phyloP scores from a whole-genome alignment of 179 eudicot genomes.

The Heliamphora pulchella region DNA sequence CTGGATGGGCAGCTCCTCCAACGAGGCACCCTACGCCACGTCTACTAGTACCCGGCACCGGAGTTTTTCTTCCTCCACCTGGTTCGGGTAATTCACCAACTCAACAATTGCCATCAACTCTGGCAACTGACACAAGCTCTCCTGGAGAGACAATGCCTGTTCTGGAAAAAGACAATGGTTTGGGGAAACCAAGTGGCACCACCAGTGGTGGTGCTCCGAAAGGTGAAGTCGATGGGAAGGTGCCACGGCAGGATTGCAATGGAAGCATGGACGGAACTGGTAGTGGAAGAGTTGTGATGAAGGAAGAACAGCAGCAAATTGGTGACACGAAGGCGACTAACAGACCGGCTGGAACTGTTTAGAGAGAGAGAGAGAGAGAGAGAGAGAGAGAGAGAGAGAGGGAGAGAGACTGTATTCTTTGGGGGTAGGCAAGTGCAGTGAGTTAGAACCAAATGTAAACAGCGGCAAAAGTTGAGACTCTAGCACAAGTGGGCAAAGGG shows the following conservation, averaged over 20 bases:
- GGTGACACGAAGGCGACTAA: constrained; percentile 12
- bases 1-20: constrained; percentile 34
- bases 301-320: constrained; percentile 20
- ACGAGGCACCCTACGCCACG: constrained; percentile 31
- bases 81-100: constrained; percentile 36
- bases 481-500: constrained; percentile 13
- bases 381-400: neutral
- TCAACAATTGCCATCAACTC: constrained; percentile 9
- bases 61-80: constrained; percentile 60
- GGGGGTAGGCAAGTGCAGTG: constrained; percentile 22
- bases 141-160: constrained; percentile 9
- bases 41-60: constrained; percentile 46
- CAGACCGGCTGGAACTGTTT: constrained; percentile 18
- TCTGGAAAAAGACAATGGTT: constrained; percentile 19
- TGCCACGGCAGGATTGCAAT: constrained; percentile 20
- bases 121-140: constrained; percentile 17
- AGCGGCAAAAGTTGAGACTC: constrained; percentile 19
- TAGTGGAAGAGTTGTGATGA: constrained; percentile 1
- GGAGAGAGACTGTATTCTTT: neutral
- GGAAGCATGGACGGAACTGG: constrained; percentile 20
- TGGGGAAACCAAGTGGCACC: constrained; percentile 18
- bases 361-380: constrained; percentile 12
- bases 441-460: constrained; percentile 34
- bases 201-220: constrained; percentile 9
- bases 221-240: constrained; percentile 17